Conservation (phyloP, 1,284 basidiomycete species). For the Ganoderma sp. region DNA sequence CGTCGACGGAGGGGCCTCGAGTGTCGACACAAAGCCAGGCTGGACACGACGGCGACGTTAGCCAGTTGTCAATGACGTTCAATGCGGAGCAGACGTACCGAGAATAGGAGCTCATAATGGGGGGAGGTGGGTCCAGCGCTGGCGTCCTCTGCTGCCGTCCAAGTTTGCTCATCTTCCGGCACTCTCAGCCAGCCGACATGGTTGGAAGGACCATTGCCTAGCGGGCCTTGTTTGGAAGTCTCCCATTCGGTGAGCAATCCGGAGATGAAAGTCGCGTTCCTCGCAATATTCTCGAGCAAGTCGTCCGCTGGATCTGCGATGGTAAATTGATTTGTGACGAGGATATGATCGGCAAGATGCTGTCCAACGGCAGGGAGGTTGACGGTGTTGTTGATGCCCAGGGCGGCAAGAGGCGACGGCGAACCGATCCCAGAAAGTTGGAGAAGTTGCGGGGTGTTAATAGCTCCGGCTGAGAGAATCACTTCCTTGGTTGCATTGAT, state of each 20-base stretch:
- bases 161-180: conserved; percentile 15
- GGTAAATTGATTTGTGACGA: conserved; percentile 38
- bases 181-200: conserved; percentile 33
- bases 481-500: conserved; percentile 36
- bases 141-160: conserved; percentile 30
- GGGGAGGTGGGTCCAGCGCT: conserved; percentile 32
- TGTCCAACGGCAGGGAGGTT: conserved; percentile 31
- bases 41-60: not conserved
- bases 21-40: conserved; percentile 19
- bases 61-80: not conserved
- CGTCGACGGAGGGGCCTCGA: conserved; percentile 25
- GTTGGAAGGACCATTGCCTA: conserved; percentile 24
- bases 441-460: conserved; percentile 36
- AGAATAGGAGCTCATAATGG: conserved; percentile 30
- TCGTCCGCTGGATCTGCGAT: conserved; percentile 39
- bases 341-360: conserved; percentile 42
- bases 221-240: conserved; percentile 24
- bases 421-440: conserved; percentile 37
- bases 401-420: conserved; percentile 20
- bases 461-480: conserved; percentile 37
- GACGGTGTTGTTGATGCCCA: conserved; percentile 30
- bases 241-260: conserved; percentile 39
- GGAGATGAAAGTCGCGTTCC: conserved; percentile 33
- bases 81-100: not conserved
- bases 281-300: conserved; percentile 33